These are phyloP conservation scores for Aspergillus persii DNA, from an alignment of 2,329 filamentous ascomycete species.

Conservation along the genomic window DNA sequence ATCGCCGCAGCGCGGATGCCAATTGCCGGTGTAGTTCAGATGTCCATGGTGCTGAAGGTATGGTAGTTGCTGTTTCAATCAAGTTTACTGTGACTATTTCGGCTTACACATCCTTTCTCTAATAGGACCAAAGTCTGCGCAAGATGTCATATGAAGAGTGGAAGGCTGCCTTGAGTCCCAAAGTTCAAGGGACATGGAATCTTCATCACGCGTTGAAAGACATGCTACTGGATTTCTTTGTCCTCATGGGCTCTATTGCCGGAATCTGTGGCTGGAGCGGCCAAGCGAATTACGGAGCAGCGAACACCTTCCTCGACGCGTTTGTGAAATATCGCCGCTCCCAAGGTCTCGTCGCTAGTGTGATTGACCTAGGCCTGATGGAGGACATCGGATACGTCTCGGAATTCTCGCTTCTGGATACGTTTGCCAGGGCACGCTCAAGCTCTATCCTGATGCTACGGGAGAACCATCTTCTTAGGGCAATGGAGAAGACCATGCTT, in stretches of 20 bases:
- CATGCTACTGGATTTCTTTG: conserved; percentile 19
- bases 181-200: conserved; percentile 33
- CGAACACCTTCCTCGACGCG: conserved; percentile 32
- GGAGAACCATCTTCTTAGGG: conserved; percentile 6
- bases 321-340: conserved; percentile 25
- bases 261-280: conserved; percentile 34
- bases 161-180: conserved; percentile 28
- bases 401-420: conserved; percentile 10
- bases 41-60: conserved; percentile 12
- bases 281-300: conserved; percentile 42
- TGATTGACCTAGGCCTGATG: conserved; percentile 27
- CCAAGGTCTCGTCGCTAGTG: conserved; percentile 19
- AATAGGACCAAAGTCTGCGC: conserved; percentile 19
- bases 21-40: conserved; percentile 24
- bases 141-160: conserved; percentile 39
- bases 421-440: conserved; percentile 13
- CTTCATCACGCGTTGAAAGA: conserved; percentile 19
- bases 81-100: too few relatives aligned
- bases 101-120: conserved; percentile 1
- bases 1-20: conserved; percentile 10
- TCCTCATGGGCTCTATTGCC: conserved; percentile 36
- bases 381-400: conserved; percentile 24
- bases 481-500: conserved; percentile 2
- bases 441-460: conserved; percentile 11
- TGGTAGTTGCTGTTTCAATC: too few relatives aligned